These are phyloP conservation scores for Ceratocystis destructans DNA, from an alignment of 2,329 filamentous ascomycete genomes.

Conservation along the genomic window DNA sequence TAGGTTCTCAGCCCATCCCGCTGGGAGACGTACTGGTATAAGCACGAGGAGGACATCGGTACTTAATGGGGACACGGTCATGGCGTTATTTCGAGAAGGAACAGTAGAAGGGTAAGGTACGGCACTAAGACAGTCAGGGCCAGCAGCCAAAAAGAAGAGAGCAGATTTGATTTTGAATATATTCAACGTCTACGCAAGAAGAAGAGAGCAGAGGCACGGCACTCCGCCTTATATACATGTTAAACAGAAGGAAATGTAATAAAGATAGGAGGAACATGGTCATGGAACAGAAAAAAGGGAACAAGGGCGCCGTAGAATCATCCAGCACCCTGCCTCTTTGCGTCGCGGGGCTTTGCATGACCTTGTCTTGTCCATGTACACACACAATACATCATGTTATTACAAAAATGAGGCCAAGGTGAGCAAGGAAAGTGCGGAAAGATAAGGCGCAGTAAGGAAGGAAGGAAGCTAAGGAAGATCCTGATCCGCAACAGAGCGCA, in stretches of 20 bases:
- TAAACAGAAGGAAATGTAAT: background rate
- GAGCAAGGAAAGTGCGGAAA: background rate
- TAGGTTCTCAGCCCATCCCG: conserved; percentile 28
- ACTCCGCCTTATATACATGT: too few relatives aligned
- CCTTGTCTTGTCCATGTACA: background rate
- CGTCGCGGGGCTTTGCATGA: background rate
- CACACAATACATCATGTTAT: background rate
- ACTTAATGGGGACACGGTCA: background rate
- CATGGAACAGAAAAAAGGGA: too few relatives aligned
- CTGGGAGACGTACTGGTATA: conserved; percentile 25
- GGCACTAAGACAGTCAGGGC: background rate
- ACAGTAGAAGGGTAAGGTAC: background rate
- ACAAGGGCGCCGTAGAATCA: background rate
- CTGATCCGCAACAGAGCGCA: too few relatives aligned
- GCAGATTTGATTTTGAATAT: background rate
- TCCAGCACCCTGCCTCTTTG: background rate
- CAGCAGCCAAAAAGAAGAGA: background rate
- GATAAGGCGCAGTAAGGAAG: background rate
- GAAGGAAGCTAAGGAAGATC: background rate
- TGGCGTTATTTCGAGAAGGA: background rate
- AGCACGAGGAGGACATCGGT: conserved; percentile 36
- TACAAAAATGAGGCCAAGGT: background rate
- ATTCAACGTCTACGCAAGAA: too few relatives aligned
- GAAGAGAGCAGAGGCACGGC: background rate
- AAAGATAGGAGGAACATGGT: background rate